Percentiles rank a stretch among this genome's conserved stretches.
phyloP scores from a whole-genome alignment of 768 basidiomycete genomes.

The Russula sp. region DNA sequence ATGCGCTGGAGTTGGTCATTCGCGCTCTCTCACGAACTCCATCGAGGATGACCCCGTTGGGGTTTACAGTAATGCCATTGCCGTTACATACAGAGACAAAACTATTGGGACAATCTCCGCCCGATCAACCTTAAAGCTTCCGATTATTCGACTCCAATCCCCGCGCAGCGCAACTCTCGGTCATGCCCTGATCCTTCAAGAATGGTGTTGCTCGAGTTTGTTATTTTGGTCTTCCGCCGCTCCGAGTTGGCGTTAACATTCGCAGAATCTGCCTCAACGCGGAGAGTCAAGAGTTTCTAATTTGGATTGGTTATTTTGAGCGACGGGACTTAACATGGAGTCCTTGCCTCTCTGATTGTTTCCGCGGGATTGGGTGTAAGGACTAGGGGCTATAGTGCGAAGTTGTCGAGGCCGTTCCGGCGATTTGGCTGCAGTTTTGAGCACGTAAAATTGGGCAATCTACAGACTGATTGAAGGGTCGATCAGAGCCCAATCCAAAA shows the following conservation, averaged over 20 bases:
- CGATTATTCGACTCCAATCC: not conserved
- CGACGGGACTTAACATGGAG: not conserved
- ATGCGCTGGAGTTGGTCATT: not conserved
- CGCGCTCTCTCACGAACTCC: not conserved
- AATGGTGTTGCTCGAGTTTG: not conserved
- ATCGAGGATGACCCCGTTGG: constrained; percentile 14
- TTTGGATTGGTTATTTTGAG: not conserved
- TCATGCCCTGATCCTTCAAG: not conserved
- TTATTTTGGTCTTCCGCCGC: constrained; percentile 6
- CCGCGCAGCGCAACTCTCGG: not conserved
- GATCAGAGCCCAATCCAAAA: no score
- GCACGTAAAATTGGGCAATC: not conserved
- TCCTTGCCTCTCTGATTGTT: constrained; percentile 8
- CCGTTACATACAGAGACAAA: not conserved
- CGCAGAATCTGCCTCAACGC: constrained; percentile 12
- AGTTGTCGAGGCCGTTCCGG: not conserved
- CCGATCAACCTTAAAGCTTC: not conserved
- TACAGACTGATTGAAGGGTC: no score
- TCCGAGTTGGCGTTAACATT: constrained; percentile 3
- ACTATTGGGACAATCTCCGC: not conserved
- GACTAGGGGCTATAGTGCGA: not conserved
- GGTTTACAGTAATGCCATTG: constrained; percentile 18
- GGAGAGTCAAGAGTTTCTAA: constrained; percentile 15
- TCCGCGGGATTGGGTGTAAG: constrained; percentile 4
- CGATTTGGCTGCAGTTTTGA: not conserved